Conservation (phyloP, 1,284 basidiomycete species). For the Macrocystidia cucumis region DNA sequence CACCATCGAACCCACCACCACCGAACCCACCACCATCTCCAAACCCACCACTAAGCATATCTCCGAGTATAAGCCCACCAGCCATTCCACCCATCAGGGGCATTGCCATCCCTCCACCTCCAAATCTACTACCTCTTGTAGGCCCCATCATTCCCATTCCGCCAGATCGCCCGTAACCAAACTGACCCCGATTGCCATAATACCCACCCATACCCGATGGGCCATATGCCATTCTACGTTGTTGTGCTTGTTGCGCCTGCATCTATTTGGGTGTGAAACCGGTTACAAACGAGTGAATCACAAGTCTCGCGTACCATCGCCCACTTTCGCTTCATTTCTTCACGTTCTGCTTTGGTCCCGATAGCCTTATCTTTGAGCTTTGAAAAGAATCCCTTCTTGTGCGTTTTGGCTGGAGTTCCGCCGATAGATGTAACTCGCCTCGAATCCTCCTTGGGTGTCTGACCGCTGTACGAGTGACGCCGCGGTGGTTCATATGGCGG, state of each 20-base stretch:
- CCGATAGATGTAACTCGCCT: slow-evolving; percentile 7
- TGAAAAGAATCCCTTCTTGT: slow-evolving; percentile 46
- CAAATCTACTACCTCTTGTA: slow-evolving; percentile 16
- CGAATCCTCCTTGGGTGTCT: slow-evolving; percentile 9
- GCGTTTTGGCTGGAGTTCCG: slow-evolving; percentile 10
- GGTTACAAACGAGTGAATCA: slow-evolving; percentile 1
- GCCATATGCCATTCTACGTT: slow-evolving; percentile 14
- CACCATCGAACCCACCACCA: slow-evolving; percentile 18
- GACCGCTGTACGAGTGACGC: slow-evolving; percentile 20
- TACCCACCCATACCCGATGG: slow-evolving; percentile 11
- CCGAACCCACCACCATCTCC: slow-evolving; percentile 16
- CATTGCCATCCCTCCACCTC: slow-evolving; percentile 33
- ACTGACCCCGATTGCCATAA: slow-evolving; percentile 10
- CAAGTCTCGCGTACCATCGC: slow-evolving; percentile 28
- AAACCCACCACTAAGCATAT: slow-evolving; percentile 25
- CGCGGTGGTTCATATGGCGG: slow-evolving; percentile 2
- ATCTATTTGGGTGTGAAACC: background rate
- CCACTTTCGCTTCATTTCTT: slow-evolving; percentile 31
- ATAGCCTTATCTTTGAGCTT: slow-evolving; percentile 56
- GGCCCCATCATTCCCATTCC: slow-evolving; percentile 10
- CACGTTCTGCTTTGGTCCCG: slow-evolving; percentile 57
- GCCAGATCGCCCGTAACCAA: slow-evolving; percentile 13
- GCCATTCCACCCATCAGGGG: slow-evolving; percentile 53
- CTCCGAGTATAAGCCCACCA: slow-evolving; percentile 52
- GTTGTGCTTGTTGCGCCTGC: slow-evolving; percentile 9